Evolutionary conservation across 257 asterid species (phyloP).

Genomic region (Nicotiana sylvestris): DNA sequence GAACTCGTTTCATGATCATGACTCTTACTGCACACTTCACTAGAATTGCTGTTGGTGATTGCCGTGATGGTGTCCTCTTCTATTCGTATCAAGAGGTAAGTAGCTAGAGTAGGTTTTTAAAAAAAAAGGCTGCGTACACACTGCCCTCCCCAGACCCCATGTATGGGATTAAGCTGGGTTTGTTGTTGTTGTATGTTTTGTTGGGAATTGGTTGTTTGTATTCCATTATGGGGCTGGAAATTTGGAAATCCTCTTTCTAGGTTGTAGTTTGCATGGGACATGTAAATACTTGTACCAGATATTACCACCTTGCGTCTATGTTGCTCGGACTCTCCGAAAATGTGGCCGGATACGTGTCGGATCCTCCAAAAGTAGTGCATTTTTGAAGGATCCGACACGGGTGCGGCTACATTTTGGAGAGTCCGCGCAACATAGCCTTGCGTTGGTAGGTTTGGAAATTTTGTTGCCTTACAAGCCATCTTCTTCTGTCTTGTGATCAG

Average conservation of each 20-base stretch:
- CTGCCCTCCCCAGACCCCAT: too few relatives aligned
- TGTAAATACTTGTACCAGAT: not conserved
- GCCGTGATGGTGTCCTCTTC: slow-evolving; percentile 94
- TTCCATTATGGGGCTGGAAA: not conserved
- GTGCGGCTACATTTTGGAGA: too few relatives aligned
- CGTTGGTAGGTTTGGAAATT: slow-evolving; percentile 5
- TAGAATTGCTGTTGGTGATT: slow-evolving; percentile 98
- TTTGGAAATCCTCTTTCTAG: not conserved
- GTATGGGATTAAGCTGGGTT: too few relatives aligned
- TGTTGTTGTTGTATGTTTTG: not conserved
- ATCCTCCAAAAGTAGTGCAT: too few relatives aligned
- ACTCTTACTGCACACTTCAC: slow-evolving; percentile 75
- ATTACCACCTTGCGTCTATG: not conserved
- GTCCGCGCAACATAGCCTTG: not conserved
- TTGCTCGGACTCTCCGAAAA: too few relatives aligned
- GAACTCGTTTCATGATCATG: slow-evolving; percentile 81
- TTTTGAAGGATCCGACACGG: too few relatives aligned
- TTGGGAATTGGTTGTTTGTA: not conserved
- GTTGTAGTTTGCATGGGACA: not conserved
- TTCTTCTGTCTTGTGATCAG: slow-evolving; percentile 38
- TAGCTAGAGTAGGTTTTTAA: slow-evolving; percentile 10
- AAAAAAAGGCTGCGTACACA: not conserved
- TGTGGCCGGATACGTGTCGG: too few relatives aligned
- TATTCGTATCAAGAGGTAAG: slow-evolving; percentile 84
- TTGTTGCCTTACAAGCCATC: not conserved